Evolutionary conservation across 2,329 filamentous ascomycete genomes (phyloP), one percentile per base, ranked within the genome.

Genomic region (Talaromyces atroroseus): DNA sequence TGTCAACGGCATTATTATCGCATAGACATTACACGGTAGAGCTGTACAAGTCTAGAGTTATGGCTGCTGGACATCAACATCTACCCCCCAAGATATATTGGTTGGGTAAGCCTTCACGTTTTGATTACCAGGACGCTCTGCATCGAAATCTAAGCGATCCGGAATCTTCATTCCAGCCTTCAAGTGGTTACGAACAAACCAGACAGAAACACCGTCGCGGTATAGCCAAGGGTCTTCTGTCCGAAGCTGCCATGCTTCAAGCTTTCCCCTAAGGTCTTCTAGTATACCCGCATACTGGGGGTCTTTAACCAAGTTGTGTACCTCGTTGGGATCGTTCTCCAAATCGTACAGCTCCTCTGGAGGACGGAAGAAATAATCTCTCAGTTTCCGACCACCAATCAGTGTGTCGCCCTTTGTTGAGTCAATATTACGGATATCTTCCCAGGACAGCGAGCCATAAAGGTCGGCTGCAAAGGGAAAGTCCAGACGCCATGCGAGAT

Each of bases 381-480:
- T 68, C 18, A 80, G 58, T 5, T 59, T 64, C 0, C 77, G 69
- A 16, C 65, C 61, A 1, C 78, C 78, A 24, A 80, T 65, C 66
- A 69, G 69, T 26, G 67, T 60, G 1, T 64, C 64, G 3, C 24
- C 57, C 54, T 49, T 36, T 5, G 57, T 34, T 56, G 20, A 60
- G 2, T 58, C 29, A 10, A 63, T 61, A 52, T 78, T 77, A 1
- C 78, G 73, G 26, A 78, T 72, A 0, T 69, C 76, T 18, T 80
- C 76, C 64, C 71, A 80, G 0, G 71, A 69, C 7, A 78, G 61
- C 0, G 67, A 72, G 1, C 65, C 74, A 56, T 79, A 80, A 0
- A 80, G 64, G 59, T 80, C 78, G 16, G 69, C 70, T 0, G 75
- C 72, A 49, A 80, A 77, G 1, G 77, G 75, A 55, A 81, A 80